A percentile compares a stretch with the other conserved stretches of the same genome.
Conservation (phyloP, 139 green algal genomes). For the Chlorella sp. region DNA sequence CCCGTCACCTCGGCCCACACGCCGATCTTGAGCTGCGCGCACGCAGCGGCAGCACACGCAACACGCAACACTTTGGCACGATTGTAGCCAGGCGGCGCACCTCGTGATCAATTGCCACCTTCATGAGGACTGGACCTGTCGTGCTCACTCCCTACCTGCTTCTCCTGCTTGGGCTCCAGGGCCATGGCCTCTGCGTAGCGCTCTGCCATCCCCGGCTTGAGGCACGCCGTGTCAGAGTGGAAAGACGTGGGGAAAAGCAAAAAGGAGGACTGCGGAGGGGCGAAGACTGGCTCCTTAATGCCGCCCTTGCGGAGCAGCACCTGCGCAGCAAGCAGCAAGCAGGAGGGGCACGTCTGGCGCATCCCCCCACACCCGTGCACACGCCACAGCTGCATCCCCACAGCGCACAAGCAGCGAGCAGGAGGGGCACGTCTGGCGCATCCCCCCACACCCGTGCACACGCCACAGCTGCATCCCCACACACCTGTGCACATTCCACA, state of each 20-base stretch:
- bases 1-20: constrained; percentile 37
- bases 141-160: too few relatives aligned
- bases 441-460: neutral
- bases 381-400: neutral
- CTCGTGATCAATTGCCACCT: too few relatives aligned
- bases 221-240: constrained; percentile 44
- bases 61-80: too few relatives aligned
- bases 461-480: neutral
- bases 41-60: too few relatives aligned
- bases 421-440: neutral
- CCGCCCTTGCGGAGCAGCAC: constrained; percentile 64
- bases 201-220: constrained; percentile 41
- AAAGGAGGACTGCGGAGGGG: constrained; percentile 5
- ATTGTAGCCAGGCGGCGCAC: too few relatives aligned
- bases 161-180: constrained; percentile 30
- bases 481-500: neutral
- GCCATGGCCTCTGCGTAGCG: constrained; percentile 37
- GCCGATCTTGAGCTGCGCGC: constrained; percentile 14
- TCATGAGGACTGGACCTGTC: too few relatives aligned
- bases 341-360: neutral
- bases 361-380: neutral
- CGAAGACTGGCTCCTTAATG: constrained; percentile 50
- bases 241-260: constrained; percentile 33
- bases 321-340: constrained; percentile 14
- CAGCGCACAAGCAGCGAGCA: neutral